Evolutionary conservation across 2,329 filamentous ascomycete species (phyloP).

Genomic region (Mycocentrospora acerina): DNA sequence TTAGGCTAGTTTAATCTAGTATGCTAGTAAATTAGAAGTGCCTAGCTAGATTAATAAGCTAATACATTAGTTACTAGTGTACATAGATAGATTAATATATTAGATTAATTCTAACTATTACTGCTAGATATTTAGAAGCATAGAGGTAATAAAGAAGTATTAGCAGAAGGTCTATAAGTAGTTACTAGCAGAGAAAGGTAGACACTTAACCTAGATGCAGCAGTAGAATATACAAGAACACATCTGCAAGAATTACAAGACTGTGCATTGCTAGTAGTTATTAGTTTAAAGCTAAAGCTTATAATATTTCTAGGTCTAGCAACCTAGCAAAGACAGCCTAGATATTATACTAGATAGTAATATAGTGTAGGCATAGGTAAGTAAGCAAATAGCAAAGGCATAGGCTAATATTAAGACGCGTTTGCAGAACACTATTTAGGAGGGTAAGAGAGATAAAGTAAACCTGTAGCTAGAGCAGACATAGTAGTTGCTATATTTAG

Average conservation of each 20-base stretch:
- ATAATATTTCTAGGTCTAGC: no score
- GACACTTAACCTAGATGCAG: not conserved
- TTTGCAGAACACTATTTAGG: no score
- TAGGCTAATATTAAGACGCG: no score
- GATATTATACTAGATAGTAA: no score
- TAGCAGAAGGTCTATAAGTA: conserved; percentile 2
- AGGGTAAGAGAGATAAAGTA: no score
- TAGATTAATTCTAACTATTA: not conserved
- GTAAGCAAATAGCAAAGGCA: no score
- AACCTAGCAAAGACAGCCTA: no score
- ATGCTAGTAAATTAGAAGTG: conserved; percentile 1
- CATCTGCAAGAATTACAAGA: no score
- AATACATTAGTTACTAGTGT: not conserved
- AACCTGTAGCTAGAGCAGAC: conserved; percentile 11
- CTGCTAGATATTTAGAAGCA: conserved; percentile 2
- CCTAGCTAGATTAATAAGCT: conserved; percentile 2
- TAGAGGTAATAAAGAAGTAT: conserved; percentile 4
- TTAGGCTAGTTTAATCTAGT: conserved; percentile 4
- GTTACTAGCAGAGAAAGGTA: not conserved
- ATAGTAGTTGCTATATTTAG: no score
- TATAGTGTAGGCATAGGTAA: no score
- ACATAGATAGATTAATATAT: conserved; percentile 3
- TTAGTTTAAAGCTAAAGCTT: not conserved
- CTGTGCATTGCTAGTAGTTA: conserved; percentile 1
- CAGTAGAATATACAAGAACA: not conserved